These are phyloP conservation scores for Polytrichum formosum DNA, from an alignment of 225 moss, liverwort and hornwort genomes.

Conservation along the genomic window DNA sequence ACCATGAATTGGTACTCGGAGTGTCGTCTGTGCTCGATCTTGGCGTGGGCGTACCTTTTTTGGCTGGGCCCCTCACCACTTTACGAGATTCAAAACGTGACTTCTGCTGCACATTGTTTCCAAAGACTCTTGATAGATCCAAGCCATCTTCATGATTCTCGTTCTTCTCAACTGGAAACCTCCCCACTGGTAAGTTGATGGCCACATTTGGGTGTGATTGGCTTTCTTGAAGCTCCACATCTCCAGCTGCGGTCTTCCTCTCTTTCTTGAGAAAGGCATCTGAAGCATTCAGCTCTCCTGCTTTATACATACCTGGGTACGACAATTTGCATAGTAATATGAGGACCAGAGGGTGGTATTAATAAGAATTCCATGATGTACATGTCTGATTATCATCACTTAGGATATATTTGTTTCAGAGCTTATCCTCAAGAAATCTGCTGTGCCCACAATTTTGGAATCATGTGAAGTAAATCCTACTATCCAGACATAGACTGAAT, in stretches of 20 bases:
- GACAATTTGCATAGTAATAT: not conserved
- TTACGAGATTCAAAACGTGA: not conserved
- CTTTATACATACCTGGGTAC: conserved; percentile 8
- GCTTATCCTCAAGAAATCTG: too few relatives aligned
- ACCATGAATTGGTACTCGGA: not conserved
- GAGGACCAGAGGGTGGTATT: too few relatives aligned
- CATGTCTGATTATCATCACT: too few relatives aligned
- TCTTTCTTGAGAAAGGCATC: conserved; percentile 3
- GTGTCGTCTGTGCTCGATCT: not conserved
- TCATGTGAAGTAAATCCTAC: too few relatives aligned
- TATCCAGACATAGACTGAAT: too few relatives aligned
- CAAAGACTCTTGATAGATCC: not conserved
- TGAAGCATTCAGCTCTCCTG: not conserved
- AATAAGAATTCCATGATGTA: too few relatives aligned
- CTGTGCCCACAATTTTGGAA: too few relatives aligned
- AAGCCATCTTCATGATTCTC: not conserved
- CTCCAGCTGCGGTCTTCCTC: not conserved
- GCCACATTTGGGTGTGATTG: not conserved
- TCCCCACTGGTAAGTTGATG: conserved; percentile 5
- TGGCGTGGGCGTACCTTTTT: not conserved
- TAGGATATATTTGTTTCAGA: too few relatives aligned
- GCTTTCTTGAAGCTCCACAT: not conserved
- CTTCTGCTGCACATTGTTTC: conserved; percentile 1
- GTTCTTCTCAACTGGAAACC: conserved; percentile 3
- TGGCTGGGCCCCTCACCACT: not conserved